A percentile compares a stretch with the other conserved stretches of the same genome.
These are phyloP conservation scores for Ceratobasidium sp. DNA, from an alignment of 1,284 basidiomycete genomes.

Conservation along the genomic window DNA sequence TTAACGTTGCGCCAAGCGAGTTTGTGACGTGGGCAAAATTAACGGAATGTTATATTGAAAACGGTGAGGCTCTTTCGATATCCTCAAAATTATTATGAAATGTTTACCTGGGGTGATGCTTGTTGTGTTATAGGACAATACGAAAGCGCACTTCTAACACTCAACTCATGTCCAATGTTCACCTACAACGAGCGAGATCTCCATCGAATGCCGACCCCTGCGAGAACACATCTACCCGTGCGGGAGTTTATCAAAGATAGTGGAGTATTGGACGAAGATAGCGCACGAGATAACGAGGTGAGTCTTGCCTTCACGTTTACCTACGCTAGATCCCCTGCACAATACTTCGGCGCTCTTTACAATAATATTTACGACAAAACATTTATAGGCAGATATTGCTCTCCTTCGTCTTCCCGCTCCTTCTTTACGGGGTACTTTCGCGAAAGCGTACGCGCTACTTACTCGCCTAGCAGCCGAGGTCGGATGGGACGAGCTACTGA, in stretches of 20 bases:
- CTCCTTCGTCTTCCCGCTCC: conserved; percentile 94
- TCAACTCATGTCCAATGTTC: conserved; percentile 99
- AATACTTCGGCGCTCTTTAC: too few relatives aligned
- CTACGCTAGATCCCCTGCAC: conserved; percentile 41
- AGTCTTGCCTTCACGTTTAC: conserved; percentile 31
- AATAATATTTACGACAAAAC: too few relatives aligned
- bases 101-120: too few relatives aligned
- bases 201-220: conserved; percentile 87
- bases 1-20: conserved; percentile 97
- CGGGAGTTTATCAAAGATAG: conserved; percentile 86
- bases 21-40: conserved; percentile 99
- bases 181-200: conserved; percentile 97
- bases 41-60: conserved; percentile 95
- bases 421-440: conserved; percentile 95
- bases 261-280: conserved; percentile 67
- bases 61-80: conserved; percentile 62
- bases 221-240: conserved; percentile 89
- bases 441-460: conserved; percentile 92
- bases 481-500: conserved; percentile 98
- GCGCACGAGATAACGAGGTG: conserved; percentile 85
- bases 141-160: conserved; percentile 80
- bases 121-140: conserved; percentile 1
- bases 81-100: too few relatives aligned
- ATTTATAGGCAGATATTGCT: conserved; percentile 89
- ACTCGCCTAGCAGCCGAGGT: conserved; percentile 92